Conservation (phyloP, 108 stramenopile genomes). For the Skeletonema marinoi region DNA sequence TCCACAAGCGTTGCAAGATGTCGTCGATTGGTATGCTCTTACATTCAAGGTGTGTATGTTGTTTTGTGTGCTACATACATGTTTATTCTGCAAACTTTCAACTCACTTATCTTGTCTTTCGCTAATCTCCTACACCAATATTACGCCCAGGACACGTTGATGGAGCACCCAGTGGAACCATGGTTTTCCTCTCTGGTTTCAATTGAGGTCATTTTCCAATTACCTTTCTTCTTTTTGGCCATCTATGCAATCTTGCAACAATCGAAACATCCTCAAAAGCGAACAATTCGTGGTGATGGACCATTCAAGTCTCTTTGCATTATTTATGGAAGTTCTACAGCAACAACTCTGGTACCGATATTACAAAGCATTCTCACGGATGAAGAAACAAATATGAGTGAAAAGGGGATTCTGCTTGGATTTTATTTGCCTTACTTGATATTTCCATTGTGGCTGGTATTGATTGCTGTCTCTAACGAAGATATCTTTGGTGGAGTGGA, state of each 20-base stretch:
- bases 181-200: slow-evolving; percentile 73
- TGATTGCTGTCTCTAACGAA: slow-evolving; percentile 49
- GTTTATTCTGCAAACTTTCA: background rate
- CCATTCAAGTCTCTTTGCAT: slow-evolving; percentile 51
- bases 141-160: slow-evolving; percentile 51
- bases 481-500: slow-evolving; percentile 21
- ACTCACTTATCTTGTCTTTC: background rate
- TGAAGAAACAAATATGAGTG: slow-evolving; percentile 33
- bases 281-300: slow-evolving; percentile 42
- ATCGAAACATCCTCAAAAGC: slow-evolving; percentile 2
- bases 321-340: slow-evolving; percentile 65
- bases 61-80: background rate
- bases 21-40: slow-evolving; percentile 66
- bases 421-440: slow-evolving; percentile 81
- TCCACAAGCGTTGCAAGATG: slow-evolving; percentile 57
- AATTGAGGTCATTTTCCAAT: slow-evolving; percentile 73
- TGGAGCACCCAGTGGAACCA: slow-evolving; percentile 50
- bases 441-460: slow-evolving; percentile 63
- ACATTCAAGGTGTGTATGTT: slow-evolving; percentile 50
- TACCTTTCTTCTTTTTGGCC: slow-evolving; percentile 85
- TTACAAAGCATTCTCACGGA: slow-evolving; percentile 45
- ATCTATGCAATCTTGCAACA: slow-evolving; percentile 37
- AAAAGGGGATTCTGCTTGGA: slow-evolving; percentile 53
- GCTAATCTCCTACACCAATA: background rate
- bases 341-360: slow-evolving; percentile 84